Base-by-base conservation (phyloP, 805 yeast species). In the Suhomyces kilbournensis region DNA sequence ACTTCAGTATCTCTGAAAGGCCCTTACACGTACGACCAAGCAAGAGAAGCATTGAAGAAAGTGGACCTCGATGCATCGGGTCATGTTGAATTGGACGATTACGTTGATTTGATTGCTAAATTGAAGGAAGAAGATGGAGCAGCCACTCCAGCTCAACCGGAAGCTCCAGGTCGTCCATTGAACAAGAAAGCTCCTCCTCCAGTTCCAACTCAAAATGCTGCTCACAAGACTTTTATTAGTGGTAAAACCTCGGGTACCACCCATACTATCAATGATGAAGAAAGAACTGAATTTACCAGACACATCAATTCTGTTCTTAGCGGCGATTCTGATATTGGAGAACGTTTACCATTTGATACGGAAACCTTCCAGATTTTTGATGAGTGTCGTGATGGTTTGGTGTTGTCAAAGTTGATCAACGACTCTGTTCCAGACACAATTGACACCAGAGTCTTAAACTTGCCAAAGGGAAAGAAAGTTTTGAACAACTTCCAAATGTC, bases 371-470 rank as follows among this genome's bases (percentile, higher is more conserved):
- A 94, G 75, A 79, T 94, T 53, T 94, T 94, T 65, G 99, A 94
- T 70, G 98, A 94, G 72, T 90, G 97, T 74, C 83, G 90, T 59
- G 99, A 94, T 70, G 98, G 99, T 59, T 77, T 94, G 63, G 91
- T 94, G 25, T 77, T 94, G 53, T 91, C 98, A 19, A 89, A 90
- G 70, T 84, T 94, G 67, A 91, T 94, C 69, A 94, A 94, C 69
- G 99, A 94, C 72, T 90, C 97, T 30, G 99, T 94, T 32, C 97
- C 98, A 7, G 97, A 94, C 72, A 94, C 99, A 9, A 94, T 94
- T 63, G 99, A 94, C 75, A 92, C 97, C 8, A 88, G 99, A 79
- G 99, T 94, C 15, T 81, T 94, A 67, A 94, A 94, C 71, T 76
- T 85, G 68, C 96, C 98, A 23, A 88, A 86, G 68, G 66, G 68